Base-by-base conservation (phyloP, 1,139 yeast species). In the Protomyces inundatus region DNA sequence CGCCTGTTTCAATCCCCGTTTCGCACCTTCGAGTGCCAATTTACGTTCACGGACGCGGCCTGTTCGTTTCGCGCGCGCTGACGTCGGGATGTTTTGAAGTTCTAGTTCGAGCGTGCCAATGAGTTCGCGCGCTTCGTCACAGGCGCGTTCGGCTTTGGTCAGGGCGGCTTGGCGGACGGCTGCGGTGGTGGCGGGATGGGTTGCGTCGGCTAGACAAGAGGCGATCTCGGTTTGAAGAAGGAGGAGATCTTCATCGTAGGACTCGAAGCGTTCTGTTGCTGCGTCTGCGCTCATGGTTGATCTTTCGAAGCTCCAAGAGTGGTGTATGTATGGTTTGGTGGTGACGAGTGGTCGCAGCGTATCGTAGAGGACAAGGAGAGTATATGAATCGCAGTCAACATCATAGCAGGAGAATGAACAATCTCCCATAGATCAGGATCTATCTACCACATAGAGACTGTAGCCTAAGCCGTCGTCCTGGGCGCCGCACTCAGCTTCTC, bases 51-150 rank as follows among this genome's bases (percentile, higher is more conserved):
- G 83, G 54, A 89, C 79, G 69, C 85, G 85, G 57, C 89, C 79
- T 71, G 90, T 90, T 71, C 81, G 86, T 10, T 83, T 76, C 0
- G 90, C 81, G 65, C 96, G 78, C 68, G 84, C 81, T 56, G 81
- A 82, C 1, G 90, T 84, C 4, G 96, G 90, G 61, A 90, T 81
- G 71, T 86, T 87, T 73, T 87, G 93, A 0, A 89, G 87, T 72
- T 89, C 96, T 51, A 89, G 79, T 42, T 83, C 81, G 85, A 90
- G 84, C 70, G 90, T 95, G 4, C 68, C 67, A 51, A 61, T 58
- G 62, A 88, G 80, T 72, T 89, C 96, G 64, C 84, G 81, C 40
- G 90, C 87, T 72, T 89, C 95, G 70, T 88, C 95, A 33, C 86
- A 80, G 36, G 88, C 83, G 53, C 82, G 79, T 71, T 87, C 91